Percentiles rank a stretch among this genome's conserved stretches.
These are phyloP conservation scores for Fusarium sp. DNA, from an alignment of 2,329 filamentous ascomycete species.

Conservation along the genomic window DNA sequence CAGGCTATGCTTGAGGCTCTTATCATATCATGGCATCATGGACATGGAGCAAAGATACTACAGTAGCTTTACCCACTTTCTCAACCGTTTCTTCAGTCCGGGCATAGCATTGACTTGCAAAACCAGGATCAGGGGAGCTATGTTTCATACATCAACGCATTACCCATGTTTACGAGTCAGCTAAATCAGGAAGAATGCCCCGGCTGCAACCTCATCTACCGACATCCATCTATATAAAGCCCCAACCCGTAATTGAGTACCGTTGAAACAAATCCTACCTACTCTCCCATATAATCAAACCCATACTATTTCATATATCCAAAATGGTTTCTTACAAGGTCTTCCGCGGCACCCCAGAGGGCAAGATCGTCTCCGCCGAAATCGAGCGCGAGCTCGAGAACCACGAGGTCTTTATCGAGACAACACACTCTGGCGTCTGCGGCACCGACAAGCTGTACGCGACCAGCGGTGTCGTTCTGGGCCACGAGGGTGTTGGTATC, in stretches of 20 bases:
- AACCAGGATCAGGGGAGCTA: neutral
- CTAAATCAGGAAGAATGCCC: conserved; percentile 18
- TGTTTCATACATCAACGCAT: neutral
- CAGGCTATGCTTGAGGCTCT: neutral
- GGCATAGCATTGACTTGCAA: neutral
- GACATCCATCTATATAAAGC: conserved; percentile 21
- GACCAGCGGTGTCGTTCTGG: conserved; percentile 18
- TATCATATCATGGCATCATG: neutral
- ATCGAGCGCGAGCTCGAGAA: conserved; percentile 30
- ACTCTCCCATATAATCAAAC: neutral
- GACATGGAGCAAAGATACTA: neutral
- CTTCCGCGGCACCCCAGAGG: conserved; percentile 34
- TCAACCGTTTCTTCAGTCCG: neutral
- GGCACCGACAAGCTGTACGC: conserved; percentile 36
- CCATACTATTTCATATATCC: neutral
- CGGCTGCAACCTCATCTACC: neutral
- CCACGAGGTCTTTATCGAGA: conserved; percentile 39
- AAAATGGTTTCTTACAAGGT: conserved; percentile 37
- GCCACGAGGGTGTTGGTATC: conserved; percentile 35
- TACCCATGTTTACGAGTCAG: conserved; percentile 1
- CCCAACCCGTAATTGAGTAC: neutral
- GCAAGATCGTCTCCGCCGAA: conserved; percentile 29
- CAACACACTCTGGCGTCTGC: conserved; percentile 37
- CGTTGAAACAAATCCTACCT: neutral
- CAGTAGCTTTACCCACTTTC: neutral